phyloP scores from a whole-genome alignment of 139 green algal species.

The Spirogloea muscicola region DNA sequence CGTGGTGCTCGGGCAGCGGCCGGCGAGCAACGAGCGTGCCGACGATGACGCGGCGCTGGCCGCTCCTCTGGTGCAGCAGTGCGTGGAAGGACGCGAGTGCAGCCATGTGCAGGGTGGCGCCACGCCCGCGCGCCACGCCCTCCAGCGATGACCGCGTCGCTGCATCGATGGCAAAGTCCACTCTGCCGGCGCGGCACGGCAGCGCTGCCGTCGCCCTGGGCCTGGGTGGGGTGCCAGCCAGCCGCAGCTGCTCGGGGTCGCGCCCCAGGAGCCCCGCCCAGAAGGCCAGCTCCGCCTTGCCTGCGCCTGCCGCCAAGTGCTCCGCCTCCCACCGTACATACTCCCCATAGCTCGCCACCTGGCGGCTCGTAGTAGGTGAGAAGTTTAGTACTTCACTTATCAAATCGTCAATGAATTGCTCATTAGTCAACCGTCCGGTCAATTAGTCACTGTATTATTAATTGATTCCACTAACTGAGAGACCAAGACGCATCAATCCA shows the following conservation, averaged over 20 bases:
- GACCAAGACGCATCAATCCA: no score
- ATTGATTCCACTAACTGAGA: no score
- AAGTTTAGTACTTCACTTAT: no score
- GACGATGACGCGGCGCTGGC: constrained; percentile 11
- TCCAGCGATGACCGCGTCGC: neutral
- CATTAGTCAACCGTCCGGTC: no score
- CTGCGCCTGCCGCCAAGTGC: neutral
- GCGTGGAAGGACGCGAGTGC: neutral
- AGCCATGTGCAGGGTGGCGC: constrained; percentile 19
- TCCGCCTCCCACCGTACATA: constrained; percentile 24
- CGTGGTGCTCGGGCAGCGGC: constrained; percentile 8
- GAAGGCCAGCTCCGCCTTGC: constrained; percentile 10
- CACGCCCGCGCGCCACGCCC: neutral
- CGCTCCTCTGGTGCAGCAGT: constrained; percentile 23
- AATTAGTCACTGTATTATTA: no score
- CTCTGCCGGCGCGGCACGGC: neutral
- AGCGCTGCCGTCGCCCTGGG: neutral
- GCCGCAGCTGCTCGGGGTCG: neutral
- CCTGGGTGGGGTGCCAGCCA: no score
- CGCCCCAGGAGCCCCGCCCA: neutral
- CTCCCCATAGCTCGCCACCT: constrained; percentile 14
- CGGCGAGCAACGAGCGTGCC: constrained; percentile 9
- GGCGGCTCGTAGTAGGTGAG: no score
- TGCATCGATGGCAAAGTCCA: constrained; percentile 7
- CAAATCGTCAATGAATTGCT: no score